phyloP scores from a whole-genome alignment of 2,329 filamentous ascomycete species.

The Trichoderma asperellum region DNA sequence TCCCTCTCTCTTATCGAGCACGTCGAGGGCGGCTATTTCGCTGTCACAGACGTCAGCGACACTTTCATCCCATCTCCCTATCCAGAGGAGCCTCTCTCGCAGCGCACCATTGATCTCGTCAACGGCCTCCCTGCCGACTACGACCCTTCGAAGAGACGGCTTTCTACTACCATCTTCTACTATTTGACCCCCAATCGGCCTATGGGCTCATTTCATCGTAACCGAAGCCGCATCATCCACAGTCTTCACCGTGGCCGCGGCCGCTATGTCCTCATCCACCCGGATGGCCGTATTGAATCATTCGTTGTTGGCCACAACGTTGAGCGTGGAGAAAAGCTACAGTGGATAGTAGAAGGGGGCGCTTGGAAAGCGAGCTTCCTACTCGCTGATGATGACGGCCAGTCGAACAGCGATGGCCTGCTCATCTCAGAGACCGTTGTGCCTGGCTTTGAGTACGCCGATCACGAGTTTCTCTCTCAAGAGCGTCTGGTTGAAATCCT shows the following conservation, averaged over 20 bases:
- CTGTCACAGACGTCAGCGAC: constrained; percentile 61
- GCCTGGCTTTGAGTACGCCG: constrained; percentile 68
- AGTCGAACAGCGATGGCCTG: constrained; percentile 50
- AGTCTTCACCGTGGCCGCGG: constrained; percentile 66
- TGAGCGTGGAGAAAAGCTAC: constrained; percentile 60
- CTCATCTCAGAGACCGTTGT: constrained; percentile 71
- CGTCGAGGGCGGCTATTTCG: constrained; percentile 67
- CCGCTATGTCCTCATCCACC: constrained; percentile 66
- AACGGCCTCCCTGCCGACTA: constrained; percentile 42
- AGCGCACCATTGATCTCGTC: constrained; percentile 41
- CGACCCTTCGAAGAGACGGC: constrained; percentile 51
- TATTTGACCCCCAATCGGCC: constrained; percentile 60
- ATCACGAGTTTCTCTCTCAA: constrained; percentile 67
- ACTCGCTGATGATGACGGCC: constrained; percentile 46
- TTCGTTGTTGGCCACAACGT: constrained; percentile 66
- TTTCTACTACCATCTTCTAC: constrained; percentile 67
- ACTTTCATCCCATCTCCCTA: constrained; percentile 56
- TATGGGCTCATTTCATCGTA: constrained; percentile 66
- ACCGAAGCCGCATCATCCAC: constrained; percentile 65
- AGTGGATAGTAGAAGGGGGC: constrained; percentile 71
- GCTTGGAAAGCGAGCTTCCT: constrained; percentile 69
- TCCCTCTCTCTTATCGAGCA: constrained; percentile 50
- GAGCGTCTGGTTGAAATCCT: constrained; percentile 57
- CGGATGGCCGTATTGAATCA: constrained; percentile 60
- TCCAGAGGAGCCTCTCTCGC: constrained; percentile 42